Base-by-base conservation (phyloP, 352 stramenopile genomes). In the Globisporangium cederbergense region DNA sequence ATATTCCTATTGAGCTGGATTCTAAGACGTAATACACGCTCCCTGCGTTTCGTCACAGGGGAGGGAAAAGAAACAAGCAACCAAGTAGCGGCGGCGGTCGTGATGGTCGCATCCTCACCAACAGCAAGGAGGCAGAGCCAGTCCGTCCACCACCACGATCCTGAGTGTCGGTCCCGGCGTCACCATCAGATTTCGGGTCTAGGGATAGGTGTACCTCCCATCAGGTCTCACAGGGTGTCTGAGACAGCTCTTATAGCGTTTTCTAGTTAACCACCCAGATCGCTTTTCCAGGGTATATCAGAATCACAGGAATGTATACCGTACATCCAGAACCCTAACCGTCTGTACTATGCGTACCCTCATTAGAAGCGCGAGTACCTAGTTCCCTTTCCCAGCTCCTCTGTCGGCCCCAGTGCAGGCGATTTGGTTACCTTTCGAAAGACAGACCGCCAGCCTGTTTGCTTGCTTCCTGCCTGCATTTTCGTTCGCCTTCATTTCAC, bases 101-200 rank as follows among this genome's bases (percentile, higher is more conserved):
- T 14, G 36, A 11, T 42, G 36, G 43, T 49, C 43, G 43, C 18
- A 49, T 49, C 43, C 5, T 6, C 43, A 58, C 25, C 51, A 25
- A 53, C 28, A 58, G 25, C 36, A 30, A 50, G 32, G 6, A 20
- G 11, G 14, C 51, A 57, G 51, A 58, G 54, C 54, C 54, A 49
- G 54, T 60, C 34, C 53, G 8, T 46, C 30, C 25, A 34, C 16
- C 36, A 42, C 36, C 36, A 43, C 34, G 22, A 18, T 9, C 16
- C 54, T 36, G 54, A 60, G 54, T 60, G 54, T 60, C 54, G 36
- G 54, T 60, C 54, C 14, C 40, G 3, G 34, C 34, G 54, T 60
- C 38, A 25, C 54, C 36, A 60, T 49, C 20, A 49, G 34, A 60
- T 58, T 43, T 58, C 11, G 36, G 9, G 36, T 42, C 9, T 42